Evolutionary conservation across 2,329 filamentous ascomycete species (phyloP).

Genomic region (Diaporthe citriasiana): DNA sequence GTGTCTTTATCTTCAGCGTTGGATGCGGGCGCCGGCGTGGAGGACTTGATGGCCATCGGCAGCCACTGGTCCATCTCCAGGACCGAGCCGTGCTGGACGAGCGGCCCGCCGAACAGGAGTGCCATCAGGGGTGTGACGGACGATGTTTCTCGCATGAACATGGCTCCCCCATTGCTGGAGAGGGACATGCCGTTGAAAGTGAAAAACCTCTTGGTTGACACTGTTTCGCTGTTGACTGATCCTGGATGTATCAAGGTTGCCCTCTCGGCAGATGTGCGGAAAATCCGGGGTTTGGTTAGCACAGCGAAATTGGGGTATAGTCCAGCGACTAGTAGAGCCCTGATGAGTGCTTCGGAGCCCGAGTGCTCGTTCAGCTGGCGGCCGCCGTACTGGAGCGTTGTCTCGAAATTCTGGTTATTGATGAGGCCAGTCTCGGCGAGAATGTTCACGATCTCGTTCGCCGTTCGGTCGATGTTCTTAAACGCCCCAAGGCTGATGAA

Average conservation of each 20-base stretch:
- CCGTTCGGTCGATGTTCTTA: slow-evolving; percentile 51
- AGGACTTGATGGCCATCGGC: slow-evolving; percentile 12
- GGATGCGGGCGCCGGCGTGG: too few species aligned
- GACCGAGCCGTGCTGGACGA: background rate
- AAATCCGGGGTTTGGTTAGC: background rate
- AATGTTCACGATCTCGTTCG: slow-evolving; percentile 54
- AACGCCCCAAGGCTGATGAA: slow-evolving; percentile 51
- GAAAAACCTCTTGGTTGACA: background rate
- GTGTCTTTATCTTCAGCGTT: background rate
- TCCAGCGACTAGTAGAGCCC: slow-evolving; percentile 60
- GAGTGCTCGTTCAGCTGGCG: slow-evolving; percentile 60
- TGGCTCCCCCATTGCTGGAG: background rate
- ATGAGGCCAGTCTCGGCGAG: slow-evolving; percentile 54
- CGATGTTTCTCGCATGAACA: slow-evolving; percentile 25
- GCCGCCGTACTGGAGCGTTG: slow-evolving; percentile 49
- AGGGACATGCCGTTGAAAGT: slow-evolving; percentile 28
- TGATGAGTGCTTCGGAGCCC: slow-evolving; percentile 57
- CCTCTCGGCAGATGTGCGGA: slow-evolving; percentile 15
- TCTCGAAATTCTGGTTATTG: slow-evolving; percentile 20
- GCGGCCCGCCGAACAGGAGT: slow-evolving; percentile 24
- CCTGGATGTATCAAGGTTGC: slow-evolving; percentile 1
- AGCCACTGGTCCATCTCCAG: slow-evolving; percentile 35
- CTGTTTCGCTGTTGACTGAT: slow-evolving; percentile 9
- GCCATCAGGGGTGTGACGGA: slow-evolving; percentile 16
- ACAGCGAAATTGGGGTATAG: slow-evolving; percentile 60